Conservation (phyloP, 108 stramenopile species). For the Pseudonitzschia pungens region DNA sequence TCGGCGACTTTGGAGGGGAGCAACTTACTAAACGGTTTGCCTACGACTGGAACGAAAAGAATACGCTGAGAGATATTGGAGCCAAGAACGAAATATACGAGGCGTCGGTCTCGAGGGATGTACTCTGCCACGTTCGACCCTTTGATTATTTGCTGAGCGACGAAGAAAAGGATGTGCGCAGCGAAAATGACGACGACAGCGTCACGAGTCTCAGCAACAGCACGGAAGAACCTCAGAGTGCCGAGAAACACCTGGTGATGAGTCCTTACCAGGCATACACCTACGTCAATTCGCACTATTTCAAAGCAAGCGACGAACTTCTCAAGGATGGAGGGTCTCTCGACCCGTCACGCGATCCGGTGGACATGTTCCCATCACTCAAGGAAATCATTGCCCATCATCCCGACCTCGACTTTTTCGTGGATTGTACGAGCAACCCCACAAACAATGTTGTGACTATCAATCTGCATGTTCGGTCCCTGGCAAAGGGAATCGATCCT, state of each 20-base stretch:
- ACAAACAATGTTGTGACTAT: conserved; percentile 27
- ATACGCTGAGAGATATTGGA: conserved; percentile 45
- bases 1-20: conserved; percentile 7
- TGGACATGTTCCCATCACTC: conserved; percentile 57
- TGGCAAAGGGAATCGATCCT: conserved; percentile 60
- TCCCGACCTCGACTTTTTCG: conserved; percentile 63
- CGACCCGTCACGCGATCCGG: conserved; percentile 47
- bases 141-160: conserved; percentile 25
- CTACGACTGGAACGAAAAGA: conserved; percentile 65
- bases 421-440: conserved; percentile 23
- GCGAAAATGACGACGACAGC: not conserved
- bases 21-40: conserved; percentile 45
- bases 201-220: not conserved
- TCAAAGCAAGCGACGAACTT: conserved; percentile 25
- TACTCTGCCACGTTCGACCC: conserved; percentile 36
- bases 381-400: conserved; percentile 43
- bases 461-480: conserved; percentile 55
- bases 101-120: conserved; percentile 64
- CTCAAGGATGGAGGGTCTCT: conserved; percentile 23
- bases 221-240: not conserved
- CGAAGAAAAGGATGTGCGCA: not conserved
- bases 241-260: conserved; percentile 15
- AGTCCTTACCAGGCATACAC: conserved; percentile 60
- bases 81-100: conserved; percentile 71
- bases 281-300: conserved; percentile 56